Base-by-base conservation (phyloP, 805 yeast genomes). In the Starmerella asiatica region DNA sequence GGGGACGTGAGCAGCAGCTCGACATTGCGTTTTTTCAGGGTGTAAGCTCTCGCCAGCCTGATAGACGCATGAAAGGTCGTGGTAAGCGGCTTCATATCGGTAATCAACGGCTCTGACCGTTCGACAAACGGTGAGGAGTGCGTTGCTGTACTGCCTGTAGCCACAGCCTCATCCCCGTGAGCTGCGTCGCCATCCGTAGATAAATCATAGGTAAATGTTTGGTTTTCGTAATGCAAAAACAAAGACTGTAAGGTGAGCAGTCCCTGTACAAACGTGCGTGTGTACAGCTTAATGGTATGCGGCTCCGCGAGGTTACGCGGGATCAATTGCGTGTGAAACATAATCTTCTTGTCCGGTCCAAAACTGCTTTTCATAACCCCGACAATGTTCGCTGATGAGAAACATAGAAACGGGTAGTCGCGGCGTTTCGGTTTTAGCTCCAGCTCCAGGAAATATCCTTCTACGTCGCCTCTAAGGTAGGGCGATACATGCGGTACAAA, bases 401-500 rank as follows among this genome's bases (percentile, higher is more conserved):
- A 40, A 12, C 35, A 18, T 8, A 47, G 15, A 21, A 51, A 41
- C 15, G 47, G 45, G 16, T 44, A 34, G 9, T 16, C 21, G 8
- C 29, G 30, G 39, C 67, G 67, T 3, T 43, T 41, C 6, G 71
- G 30, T 1, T 47, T 42, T 3, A 71, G 42, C 8, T 55, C 58
- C 2, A 74, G 43, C 29, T 46, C 59, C 38, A 71, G 65, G 5
- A 45, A 50, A 48, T 71, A 71, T 20, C 40, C 57, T 4, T 50
- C 49, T 12, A 49, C 56, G 28, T 44, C 44, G 18, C 63, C 60
- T 4, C 54, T 48, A 11, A 74, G 54, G 37, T 53, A 60, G 0
- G 73, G 70, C 4, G 46, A 42, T 3, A 72, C 44, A 1, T 51
- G 39, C 5, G 64, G 49, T 1, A 49, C 45, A 40, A 72, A 68